phyloP scores from a whole-genome alignment of 345 rosid genomes.

The Raphanus sativus region DNA sequence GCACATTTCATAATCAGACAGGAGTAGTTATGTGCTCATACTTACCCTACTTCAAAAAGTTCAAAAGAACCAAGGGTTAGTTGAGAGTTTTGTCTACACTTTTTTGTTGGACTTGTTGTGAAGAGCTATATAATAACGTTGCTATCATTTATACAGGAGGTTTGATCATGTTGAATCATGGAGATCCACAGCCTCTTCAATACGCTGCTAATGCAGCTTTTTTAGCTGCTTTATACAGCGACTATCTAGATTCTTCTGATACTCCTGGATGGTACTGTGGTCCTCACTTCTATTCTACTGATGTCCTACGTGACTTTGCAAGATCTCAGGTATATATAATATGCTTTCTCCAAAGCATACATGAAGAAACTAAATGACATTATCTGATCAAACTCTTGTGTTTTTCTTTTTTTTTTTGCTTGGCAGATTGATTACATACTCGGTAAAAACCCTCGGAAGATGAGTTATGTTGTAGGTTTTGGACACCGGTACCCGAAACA shows the following conservation, averaged over 20 bases:
- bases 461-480: constrained; percentile 52
- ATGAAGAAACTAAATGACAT: not conserved
- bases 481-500: constrained; percentile 74
- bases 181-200: constrained; percentile 37
- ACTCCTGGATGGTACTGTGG: constrained; percentile 97
- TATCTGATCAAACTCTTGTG: not conserved
- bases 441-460: not conserved
- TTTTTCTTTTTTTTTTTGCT: no score
- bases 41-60: constrained; percentile 55
- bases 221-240: constrained; percentile 70
- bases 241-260: constrained; percentile 87
- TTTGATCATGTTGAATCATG: constrained; percentile 79
- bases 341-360: not conserved
- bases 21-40: constrained; percentile 73
- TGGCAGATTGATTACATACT: not conserved
- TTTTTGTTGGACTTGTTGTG: not conserved
- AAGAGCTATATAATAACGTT: not conserved
- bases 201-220: constrained; percentile 79
- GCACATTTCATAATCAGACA: constrained; percentile 82
- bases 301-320: constrained; percentile 67
- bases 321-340: constrained; percentile 47
- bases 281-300: constrained; percentile 65
- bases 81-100: not conserved
- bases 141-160: constrained; percentile 50
- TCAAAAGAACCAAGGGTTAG: constrained; percentile 62